Evolutionary conservation across 2,329 filamentous ascomycete genomes (phyloP), one percentile per base, ranked within the genome.

Genomic region (Periconia macrospinosa): DNA sequence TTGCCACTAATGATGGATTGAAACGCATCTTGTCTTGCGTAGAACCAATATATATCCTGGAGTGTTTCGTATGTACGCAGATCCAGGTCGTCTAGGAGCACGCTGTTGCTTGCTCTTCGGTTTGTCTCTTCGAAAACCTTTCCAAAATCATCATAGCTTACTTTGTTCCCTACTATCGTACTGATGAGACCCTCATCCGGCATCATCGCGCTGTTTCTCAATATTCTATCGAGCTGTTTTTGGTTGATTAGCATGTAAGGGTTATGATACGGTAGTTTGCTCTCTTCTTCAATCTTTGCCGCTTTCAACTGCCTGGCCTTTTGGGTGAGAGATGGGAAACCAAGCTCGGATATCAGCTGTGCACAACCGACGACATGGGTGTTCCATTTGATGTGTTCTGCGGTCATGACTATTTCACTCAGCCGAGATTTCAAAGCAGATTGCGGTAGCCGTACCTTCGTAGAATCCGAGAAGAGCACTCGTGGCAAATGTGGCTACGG

Each of bases 371-470:
- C 85, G 37, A 97, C 79, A 74, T 97, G 94, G 57, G 90, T 93
- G 66, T 90, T 94, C 94, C 94, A 99, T 71, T 96, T 96, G 51
- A 89, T 86, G 65, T 97, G 93, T 61, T 99, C 93, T 19, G 92
- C 93, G 35, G 89, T 89, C 87, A 93, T 94, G 17, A 97, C 90
- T 55, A 18, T 11, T 7, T 14, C 9, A 3, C 15, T 51, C 35
- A 55, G 53, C 13, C 10, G n/a, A 10, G 13, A 18, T 14, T 15
- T 14, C 18, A n/a, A 5, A 11, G n/a, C 6, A 7, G 20, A 14
- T 35, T 2, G 2, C 14, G 17, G 23, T 15, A 10, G 15, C 15
- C 45, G 6, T 45, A 45, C 53, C 48, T 71, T 97, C 94, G 66
- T 96, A 97, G 71, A 92, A 97, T 0, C 87, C 91, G 8, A 99